A percentile compares a stretch with the other conserved stretches of the same genome.
These are phyloP conservation scores for Alternaria incomplexa DNA, from an alignment of 2,329 filamentous ascomycete species.

Conservation along the genomic window DNA sequence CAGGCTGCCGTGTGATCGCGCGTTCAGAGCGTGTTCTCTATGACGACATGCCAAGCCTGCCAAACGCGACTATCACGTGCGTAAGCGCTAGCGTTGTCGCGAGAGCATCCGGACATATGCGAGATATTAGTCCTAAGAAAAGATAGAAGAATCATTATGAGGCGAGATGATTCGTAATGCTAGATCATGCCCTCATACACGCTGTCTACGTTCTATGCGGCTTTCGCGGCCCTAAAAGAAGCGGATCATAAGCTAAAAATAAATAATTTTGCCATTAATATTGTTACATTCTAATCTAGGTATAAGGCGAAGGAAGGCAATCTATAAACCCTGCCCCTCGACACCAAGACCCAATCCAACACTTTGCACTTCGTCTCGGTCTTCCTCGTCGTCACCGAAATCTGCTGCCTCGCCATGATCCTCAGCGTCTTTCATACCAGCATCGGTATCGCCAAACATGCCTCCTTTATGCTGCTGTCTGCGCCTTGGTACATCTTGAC, in stretches of 20 bases:
- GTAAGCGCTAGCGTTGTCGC: background rate
- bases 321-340: slow-evolving; percentile 11
- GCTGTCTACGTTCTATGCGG: background rate
- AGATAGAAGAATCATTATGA: background rate
- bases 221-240: background rate
- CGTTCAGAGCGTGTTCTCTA: slow-evolving; percentile 21
- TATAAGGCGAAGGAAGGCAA: background rate
- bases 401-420: slow-evolving; percentile 22
- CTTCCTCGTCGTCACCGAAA: slow-evolving; percentile 31
- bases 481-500: background rate
- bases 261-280: background rate
- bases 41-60: slow-evolving; percentile 21
- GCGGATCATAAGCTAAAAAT: background rate
- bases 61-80: slow-evolving; percentile 2
- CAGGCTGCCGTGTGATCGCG: slow-evolving; percentile 26
- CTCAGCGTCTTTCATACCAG: slow-evolving; percentile 11
- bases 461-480: slow-evolving; percentile 12
- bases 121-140: background rate
- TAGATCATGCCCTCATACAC: background rate
- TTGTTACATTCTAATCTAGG: slow-evolving; percentile 1
- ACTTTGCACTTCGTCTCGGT: slow-evolving; percentile 20
- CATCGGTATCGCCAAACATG: slow-evolving; percentile 11
- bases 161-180: background rate
- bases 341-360: slow-evolving; percentile 20
- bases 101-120: background rate